Conservation (phyloP, 345 rosid genomes). For the Populus davidiana region DNA sequence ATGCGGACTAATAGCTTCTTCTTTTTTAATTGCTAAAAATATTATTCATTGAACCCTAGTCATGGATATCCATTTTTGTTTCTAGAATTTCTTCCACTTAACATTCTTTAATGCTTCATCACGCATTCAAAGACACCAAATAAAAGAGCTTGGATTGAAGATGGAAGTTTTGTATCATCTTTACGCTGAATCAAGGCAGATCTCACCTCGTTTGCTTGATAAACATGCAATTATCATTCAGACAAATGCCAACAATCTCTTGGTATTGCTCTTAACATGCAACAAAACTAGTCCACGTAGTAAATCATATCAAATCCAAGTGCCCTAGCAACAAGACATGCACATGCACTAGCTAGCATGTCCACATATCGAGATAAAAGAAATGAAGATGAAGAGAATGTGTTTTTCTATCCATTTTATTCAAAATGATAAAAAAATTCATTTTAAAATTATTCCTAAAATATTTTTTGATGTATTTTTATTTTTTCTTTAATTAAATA, state of each 20-base stretch:
- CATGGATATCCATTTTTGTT: not conserved
- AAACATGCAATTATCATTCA: slow-evolving; percentile 22
- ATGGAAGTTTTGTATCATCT: slow-evolving; percentile 10
- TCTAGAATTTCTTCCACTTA: not conserved
- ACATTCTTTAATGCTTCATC: not conserved
- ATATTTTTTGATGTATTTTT: too few relatives aligned
- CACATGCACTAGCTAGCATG: not conserved
- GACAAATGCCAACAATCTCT: slow-evolving; percentile 6
- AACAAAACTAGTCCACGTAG: not conserved
- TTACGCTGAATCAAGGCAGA: slow-evolving; percentile 18
- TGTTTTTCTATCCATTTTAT: too few relatives aligned
- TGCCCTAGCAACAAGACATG: not conserved
- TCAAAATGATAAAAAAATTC: too few relatives aligned
- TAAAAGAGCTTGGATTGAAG: not conserved
- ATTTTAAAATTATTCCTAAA: too few relatives aligned
- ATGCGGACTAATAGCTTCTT: too few relatives aligned
- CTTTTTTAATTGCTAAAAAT: not conserved
- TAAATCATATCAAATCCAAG: not conserved
- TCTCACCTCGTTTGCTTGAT: slow-evolving; percentile 17
- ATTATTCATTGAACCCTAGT: not conserved
- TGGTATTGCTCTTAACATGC: not conserved
- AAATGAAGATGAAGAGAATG: too few relatives aligned
- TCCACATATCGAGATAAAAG: not conserved
- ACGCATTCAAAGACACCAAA: slow-evolving; percentile 9
- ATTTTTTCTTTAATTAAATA: too few relatives aligned